Evolutionary conservation across 176 grass and related monocot species (phyloP).

Genomic region (Phyllostachys edulis): DNA sequence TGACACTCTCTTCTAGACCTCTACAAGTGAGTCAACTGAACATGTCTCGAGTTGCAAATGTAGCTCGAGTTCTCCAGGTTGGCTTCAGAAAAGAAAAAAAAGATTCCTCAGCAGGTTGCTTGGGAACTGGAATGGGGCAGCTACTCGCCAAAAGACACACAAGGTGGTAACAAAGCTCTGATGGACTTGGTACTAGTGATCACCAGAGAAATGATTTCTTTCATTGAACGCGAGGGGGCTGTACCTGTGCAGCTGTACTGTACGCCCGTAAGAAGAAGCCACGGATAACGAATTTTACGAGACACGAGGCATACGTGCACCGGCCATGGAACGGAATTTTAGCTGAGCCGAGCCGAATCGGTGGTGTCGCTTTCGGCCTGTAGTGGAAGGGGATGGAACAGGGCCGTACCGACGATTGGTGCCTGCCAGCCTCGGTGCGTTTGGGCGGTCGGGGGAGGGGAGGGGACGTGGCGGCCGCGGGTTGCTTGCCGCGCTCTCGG

Average conservation of each 20-base stretch:
- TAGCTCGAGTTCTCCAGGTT: not conserved
- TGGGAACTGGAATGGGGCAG: not conserved
- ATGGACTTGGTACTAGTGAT: not conserved
- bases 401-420: not conserved
- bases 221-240: not conserved
- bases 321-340: not conserved
- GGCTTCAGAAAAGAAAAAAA: not conserved
- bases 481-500: not conserved
- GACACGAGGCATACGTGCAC: not conserved
- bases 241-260: too few species aligned
- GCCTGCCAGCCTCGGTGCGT: slow-evolving; percentile 3
- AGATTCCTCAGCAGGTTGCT: not conserved
- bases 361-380: not conserved
- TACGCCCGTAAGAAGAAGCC: not conserved
- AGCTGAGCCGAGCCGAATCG: not conserved
- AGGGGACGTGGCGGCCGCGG: not conserved
- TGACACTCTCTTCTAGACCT: not conserved
- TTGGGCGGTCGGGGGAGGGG: not conserved
- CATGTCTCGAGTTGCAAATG: not conserved
- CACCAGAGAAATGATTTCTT: not conserved
- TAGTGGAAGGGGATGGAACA: not conserved
- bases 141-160: not conserved
- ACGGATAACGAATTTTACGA: slow-evolving; percentile 3
- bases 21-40: not conserved
- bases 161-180: not conserved